Evolutionary conservation across 2,329 filamentous ascomycete genomes (phyloP), one percentile per base, ranked within the genome.

Genomic region (Alternaria rosae): DNA sequence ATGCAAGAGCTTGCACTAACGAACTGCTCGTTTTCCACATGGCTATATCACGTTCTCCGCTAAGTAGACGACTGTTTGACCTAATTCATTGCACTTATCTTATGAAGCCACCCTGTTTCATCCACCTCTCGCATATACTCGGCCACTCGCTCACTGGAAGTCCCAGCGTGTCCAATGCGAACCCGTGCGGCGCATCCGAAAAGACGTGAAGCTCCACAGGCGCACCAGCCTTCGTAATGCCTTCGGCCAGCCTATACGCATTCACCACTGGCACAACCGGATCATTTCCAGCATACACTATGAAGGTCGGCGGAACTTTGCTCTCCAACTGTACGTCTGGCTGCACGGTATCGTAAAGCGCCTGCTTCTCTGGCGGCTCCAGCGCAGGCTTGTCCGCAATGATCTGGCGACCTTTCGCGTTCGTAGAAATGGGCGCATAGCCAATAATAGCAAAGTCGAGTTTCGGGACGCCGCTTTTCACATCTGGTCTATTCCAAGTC

Each of bases 341-440:
- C 57, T 71, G 69, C 38, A 71, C 59, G 3, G 58, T 21, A 30
- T 71, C 57, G 13, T 70, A 70, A 7, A 70, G 54, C 15, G 54
- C 62, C 38, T 71, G 69, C 47, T 71, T 71, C 59, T 70, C 62
- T 1, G 41, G 41, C 3, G 67, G 69, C 8, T 57, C 54, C 10
- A 71, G 59, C 10, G 69, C 35, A 5, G 65, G 42, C 51, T 71
- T 71, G 20, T 67, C 47, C 3, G 48, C 25, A 3, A 71, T 23
- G 17, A 70, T 58, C 8, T 65, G 66, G 10, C 69, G 58, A 2
- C 69, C 67, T 20, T 59, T 64, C 13, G 69, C 67, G 17, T 71
- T 71, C 9, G 69, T 71, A 1, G 63, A 68, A 7, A 71, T 71
- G 2, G 67, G 69, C 3, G 59, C 69, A 21, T 71, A 71, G 3